A percentile compares a stretch with the other conserved stretches of the same genome.
These are phyloP conservation scores for Protomyces arabidopsidicola DNA, from an alignment of 1,139 yeast genomes.

Conservation along the genomic window DNA sequence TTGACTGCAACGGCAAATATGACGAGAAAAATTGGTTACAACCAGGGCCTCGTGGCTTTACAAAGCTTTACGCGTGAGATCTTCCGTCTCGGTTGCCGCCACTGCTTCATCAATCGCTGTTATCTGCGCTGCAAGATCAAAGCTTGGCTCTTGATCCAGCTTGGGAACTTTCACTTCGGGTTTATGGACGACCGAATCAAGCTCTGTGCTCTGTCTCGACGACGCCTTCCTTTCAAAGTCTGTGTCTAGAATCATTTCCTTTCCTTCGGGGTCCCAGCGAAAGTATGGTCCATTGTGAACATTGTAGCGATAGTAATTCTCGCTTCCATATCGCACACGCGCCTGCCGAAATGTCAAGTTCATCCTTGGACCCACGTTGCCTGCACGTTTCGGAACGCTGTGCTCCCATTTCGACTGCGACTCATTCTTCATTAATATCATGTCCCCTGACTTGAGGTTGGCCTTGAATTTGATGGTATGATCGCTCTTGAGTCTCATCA, in stretches of 20 bases:
- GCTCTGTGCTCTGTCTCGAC: not conserved
- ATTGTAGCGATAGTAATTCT: conserved; percentile 25
- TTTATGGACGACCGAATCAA: not conserved
- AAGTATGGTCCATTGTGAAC: conserved; percentile 22
- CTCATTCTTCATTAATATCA: conserved; percentile 16
- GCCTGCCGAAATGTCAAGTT: conserved; percentile 24
- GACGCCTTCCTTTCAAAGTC: not conserved
- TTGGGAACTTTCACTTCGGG: not conserved
- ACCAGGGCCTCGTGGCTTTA: conserved; percentile 16
- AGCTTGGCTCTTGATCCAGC: not conserved
- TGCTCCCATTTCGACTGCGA: conserved; percentile 25
- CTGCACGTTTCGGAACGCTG: conserved; percentile 21
- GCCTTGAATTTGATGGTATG: not conserved
- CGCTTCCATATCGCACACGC: conserved; percentile 21
- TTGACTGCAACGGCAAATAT: conserved; percentile 59
- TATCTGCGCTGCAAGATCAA: conserved; percentile 1
- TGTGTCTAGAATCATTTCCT: conserved; percentile 9
- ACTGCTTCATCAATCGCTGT: conserved; percentile 20
- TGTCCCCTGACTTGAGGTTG: conserved; percentile 11
- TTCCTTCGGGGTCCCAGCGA: conserved; percentile 9
- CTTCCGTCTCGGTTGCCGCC: not conserved
- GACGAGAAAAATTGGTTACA: conserved; percentile 72
- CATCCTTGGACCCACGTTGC: conserved; percentile 18
- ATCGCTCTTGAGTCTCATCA: conserved; percentile 16
- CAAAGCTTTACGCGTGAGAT: conserved; percentile 12